These are phyloP conservation scores for Metschnikowia lunata DNA, from an alignment of 805 yeast genomes.

Conservation along the genomic window DNA sequence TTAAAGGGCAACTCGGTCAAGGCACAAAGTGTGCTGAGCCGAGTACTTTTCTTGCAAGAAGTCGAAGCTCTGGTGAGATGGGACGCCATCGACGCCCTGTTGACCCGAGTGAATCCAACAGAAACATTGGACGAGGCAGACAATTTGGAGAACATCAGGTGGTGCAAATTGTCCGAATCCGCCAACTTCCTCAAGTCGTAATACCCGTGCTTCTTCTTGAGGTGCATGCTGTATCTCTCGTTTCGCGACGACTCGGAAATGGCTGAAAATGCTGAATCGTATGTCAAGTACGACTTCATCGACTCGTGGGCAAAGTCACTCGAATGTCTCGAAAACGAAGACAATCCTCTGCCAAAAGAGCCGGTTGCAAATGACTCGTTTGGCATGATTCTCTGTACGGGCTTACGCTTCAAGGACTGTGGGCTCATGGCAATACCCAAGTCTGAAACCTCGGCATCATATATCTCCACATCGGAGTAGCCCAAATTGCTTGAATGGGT, in stretches of 20 bases:
- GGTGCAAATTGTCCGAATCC: slow-evolving; percentile 1
- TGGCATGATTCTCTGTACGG: slow-evolving; percentile 23
- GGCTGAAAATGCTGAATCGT: slow-evolving; percentile 52
- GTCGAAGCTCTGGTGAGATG: slow-evolving; percentile 22
- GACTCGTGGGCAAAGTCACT: slow-evolving; percentile 36
- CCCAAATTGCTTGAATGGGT: slow-evolving; percentile 9
- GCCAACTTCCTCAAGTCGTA: slow-evolving; percentile 40
- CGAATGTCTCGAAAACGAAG: slow-evolving; percentile 28
- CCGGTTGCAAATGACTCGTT: slow-evolving; percentile 14
- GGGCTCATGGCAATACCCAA: slow-evolving; percentile 42
- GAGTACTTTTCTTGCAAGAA: slow-evolving; percentile 24
- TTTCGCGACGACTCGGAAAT: neutral
- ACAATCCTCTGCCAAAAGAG: slow-evolving; percentile 14
- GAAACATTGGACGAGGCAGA: slow-evolving; percentile 9
- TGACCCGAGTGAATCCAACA: neutral
- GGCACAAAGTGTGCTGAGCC: slow-evolving; percentile 37
- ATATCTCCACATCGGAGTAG: slow-evolving; percentile 34
- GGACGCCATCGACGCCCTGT: slow-evolving; percentile 8
- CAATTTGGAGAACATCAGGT: slow-evolving; percentile 2
- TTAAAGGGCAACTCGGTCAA: slow-evolving; percentile 38
- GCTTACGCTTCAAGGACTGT: slow-evolving; percentile 23
- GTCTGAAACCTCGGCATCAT: slow-evolving; percentile 39
- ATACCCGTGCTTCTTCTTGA: slow-evolving; percentile 49
- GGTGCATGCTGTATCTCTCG: slow-evolving; percentile 17
- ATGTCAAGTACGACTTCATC: slow-evolving; percentile 50